phyloP scores from a whole-genome alignment of 257 asterid genomes.

The Echites panduratus region DNA sequence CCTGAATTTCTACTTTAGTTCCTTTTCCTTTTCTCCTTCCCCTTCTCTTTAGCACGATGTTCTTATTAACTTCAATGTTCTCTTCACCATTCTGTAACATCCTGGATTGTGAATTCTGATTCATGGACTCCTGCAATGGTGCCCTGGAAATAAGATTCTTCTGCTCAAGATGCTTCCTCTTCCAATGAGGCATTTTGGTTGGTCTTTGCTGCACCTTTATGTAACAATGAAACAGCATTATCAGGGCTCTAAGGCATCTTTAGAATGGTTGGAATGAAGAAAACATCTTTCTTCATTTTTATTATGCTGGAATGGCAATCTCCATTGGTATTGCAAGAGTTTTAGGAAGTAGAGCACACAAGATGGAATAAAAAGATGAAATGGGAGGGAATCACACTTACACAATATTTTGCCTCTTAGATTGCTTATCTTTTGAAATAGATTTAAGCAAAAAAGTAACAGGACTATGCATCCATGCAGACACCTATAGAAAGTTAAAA shows the following conservation, averaged over 20 bases:
- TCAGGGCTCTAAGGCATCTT: not conserved
- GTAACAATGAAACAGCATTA: slow-evolving; percentile 8
- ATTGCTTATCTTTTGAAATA: slow-evolving; percentile 9
- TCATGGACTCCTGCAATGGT: slow-evolving; percentile 33
- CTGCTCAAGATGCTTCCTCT: slow-evolving; percentile 23
- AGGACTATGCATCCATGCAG: slow-evolving; percentile 41
- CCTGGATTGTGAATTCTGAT: slow-evolving; percentile 24
- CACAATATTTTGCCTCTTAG: slow-evolving; percentile 9
- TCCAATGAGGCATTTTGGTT: slow-evolving; percentile 32
- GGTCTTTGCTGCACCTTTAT: slow-evolving; percentile 20
- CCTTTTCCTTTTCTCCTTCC: slow-evolving; percentile 31
- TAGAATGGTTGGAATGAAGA: not conserved
- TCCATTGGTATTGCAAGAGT: slow-evolving; percentile 18
- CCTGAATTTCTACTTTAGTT: slow-evolving; percentile 16
- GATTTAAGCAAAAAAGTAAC: slow-evolving; percentile 17
- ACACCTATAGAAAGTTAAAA: slow-evolving; percentile 13
- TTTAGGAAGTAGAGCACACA: slow-evolving; percentile 8
- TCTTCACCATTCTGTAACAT: slow-evolving; percentile 12
- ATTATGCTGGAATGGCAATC: slow-evolving; percentile 6
- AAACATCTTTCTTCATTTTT: not conserved
- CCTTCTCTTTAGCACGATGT: slow-evolving; percentile 23
- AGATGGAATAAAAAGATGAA: slow-evolving; percentile 16
- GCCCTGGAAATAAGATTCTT: slow-evolving; percentile 24
- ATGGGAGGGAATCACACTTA: slow-evolving; percentile 18
- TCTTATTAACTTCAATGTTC: slow-evolving; percentile 15